These are phyloP conservation scores for Cephalotrichum gorgonifer DNA, from an alignment of 2,329 filamentous ascomycete species.

Conservation along the genomic window DNA sequence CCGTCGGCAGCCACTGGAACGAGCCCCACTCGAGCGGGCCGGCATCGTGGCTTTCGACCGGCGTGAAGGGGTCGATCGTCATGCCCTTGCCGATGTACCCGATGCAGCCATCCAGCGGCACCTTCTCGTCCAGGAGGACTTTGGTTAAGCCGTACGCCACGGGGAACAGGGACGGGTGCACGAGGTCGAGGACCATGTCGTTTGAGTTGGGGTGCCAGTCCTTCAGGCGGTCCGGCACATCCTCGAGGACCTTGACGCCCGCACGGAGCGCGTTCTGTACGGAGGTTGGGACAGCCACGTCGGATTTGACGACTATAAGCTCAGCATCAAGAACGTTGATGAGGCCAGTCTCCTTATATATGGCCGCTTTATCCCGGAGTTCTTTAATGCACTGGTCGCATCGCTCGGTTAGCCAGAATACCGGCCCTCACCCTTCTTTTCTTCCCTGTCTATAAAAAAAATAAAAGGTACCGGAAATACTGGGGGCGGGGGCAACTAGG, in stretches of 20 bases:
- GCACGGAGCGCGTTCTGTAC: slow-evolving; percentile 25
- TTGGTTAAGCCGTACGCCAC: slow-evolving; percentile 40
- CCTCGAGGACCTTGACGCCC: slow-evolving; percentile 36
- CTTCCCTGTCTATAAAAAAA: no score
- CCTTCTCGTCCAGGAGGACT: slow-evolving; percentile 15
- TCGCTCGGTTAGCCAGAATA: no score
- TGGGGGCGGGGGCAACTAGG: no score
- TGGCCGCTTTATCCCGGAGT: slow-evolving; percentile 32
- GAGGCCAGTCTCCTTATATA: slow-evolving; percentile 21
- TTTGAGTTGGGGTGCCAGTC: slow-evolving; percentile 54
- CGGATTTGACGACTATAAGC: slow-evolving; percentile 10
- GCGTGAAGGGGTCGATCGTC: neutral
- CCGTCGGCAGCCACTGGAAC: slow-evolving; percentile 39
- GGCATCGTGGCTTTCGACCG: neutral
- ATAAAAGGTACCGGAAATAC: no score
- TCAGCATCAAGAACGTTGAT: slow-evolving; percentile 7
- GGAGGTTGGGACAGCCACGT: slow-evolving; percentile 10
- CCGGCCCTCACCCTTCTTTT: no score
- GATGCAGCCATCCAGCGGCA: slow-evolving; percentile 27
- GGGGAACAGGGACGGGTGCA: slow-evolving; percentile 55
- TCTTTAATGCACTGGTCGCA: slow-evolving; percentile 25
- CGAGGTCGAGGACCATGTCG: slow-evolving; percentile 46
- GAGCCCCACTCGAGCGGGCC: slow-evolving; percentile 10
- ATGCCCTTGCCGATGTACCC: slow-evolving; percentile 20
- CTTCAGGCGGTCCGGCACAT: slow-evolving; percentile 34